Base-by-base conservation (phyloP, 1,284 basidiomycete species). In the Apiotrichum domesticum region DNA sequence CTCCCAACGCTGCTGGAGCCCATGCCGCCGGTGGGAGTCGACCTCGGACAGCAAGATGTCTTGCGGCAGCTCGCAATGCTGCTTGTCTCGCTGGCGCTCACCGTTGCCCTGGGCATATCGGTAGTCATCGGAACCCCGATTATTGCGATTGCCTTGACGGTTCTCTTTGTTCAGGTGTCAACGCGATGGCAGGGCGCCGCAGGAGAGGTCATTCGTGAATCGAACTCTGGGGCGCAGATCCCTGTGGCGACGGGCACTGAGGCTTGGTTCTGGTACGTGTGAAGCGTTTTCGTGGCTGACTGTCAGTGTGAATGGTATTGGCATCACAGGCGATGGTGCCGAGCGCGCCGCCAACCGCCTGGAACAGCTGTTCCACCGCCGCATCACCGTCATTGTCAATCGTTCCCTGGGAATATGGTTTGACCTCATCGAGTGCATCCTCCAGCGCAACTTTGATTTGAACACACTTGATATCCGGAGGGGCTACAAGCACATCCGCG, bases 251-350 rank as follows among this genome's bases (percentile, higher is more conserved):
- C 54, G 6, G 59, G 63, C 32, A 54, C 54, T 42, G 65, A 57
- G 51, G 52, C 51, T 6, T 71, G 69, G 69, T 53, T 71, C 41
- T 67, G 62, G 69, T 71, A 54, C 67, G 69, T 65, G 33, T 15
- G 34, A 35, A 34, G 33, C 9, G 35, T n/a, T 4, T 13, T 6
- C 3, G 35, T 3, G 8, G 29, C 13, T 35, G 15, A 46, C 48
- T 13, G 6, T 13, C 29, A 72, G 70, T 50, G 64, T 72, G 32
- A 72, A 72, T 55, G 70, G 70, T n/a, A 61, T 72, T 29, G 63
- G 56, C 2, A 72, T 68, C n/a, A 63, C 64, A 2, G 42, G 46
- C 13, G 58, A 54, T 6, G 65, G 64, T 9, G 59, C 65, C 2
- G 55, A 66, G 33, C 63, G 63, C 32, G 67, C 62, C 48, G 60